Evolutionary conservation across 78 protist species (phyloP).

Genomic region (Dictyostelium purpureum): DNA sequence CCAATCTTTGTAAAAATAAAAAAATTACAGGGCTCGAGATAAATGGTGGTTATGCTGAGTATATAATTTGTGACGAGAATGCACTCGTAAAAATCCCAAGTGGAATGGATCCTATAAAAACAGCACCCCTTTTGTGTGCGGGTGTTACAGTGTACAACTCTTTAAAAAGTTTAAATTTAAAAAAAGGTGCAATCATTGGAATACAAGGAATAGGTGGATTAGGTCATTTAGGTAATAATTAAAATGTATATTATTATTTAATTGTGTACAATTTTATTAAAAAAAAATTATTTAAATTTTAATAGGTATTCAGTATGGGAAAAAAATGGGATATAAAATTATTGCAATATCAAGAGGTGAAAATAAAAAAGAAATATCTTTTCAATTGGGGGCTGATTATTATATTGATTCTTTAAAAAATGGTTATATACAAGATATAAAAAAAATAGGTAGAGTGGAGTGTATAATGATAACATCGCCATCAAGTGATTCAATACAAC

Average conservation of each 20-base stretch:
- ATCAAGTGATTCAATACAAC: not conserved
- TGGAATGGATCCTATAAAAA: not conserved
- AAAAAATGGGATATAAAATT: not conserved
- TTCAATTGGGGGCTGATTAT: not conserved
- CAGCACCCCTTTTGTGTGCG: not conserved
- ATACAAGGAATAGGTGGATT: not conserved
- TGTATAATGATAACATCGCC: slow-evolving; percentile 18
- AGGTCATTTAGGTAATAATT: not conserved
- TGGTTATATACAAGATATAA: not conserved
- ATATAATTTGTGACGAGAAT: not conserved
- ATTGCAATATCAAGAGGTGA: not conserved
- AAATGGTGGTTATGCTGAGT: not conserved
- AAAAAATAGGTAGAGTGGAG: not conserved
- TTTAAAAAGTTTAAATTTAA: not conserved
- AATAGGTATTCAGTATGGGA: too few relatives aligned
- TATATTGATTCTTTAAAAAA: too few relatives aligned
- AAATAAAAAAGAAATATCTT: not conserved
- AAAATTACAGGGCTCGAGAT: not conserved
- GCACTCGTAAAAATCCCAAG: not conserved
- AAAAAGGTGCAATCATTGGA: not conserved
- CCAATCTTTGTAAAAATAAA: not conserved
- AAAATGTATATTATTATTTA: too few relatives aligned
- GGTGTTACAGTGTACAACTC: not conserved
- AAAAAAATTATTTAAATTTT: too few relatives aligned
- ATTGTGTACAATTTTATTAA: too few relatives aligned